Conservation (phyloP, 2,329 filamentous ascomycete species). For the Sporothrix protearum region DNA sequence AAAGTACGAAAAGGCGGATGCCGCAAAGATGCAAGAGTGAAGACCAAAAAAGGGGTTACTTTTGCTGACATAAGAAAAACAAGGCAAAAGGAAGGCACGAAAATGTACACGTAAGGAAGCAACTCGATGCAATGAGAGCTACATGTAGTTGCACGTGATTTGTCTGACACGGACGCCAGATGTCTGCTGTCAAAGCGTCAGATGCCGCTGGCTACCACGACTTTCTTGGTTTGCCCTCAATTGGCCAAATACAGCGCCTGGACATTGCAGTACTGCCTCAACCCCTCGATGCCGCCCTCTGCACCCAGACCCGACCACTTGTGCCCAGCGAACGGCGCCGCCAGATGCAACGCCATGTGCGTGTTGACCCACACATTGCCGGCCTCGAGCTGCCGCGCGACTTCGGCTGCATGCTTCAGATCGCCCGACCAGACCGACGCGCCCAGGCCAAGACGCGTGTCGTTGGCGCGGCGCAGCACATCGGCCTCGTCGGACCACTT, state of each 20-base stretch:
- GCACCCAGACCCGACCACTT: slow-evolving; percentile 50
- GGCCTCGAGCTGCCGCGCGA: slow-evolving; percentile 47
- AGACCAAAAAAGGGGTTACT: neutral
- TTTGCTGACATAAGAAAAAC: neutral
- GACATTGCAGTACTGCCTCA: slow-evolving; percentile 35
- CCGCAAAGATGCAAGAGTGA: neutral
- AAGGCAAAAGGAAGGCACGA: neutral
- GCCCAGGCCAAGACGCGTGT: slow-evolving; percentile 48
- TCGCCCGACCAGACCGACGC: slow-evolving; percentile 52
- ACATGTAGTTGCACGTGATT: neutral
- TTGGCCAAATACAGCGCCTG: slow-evolving; percentile 14
- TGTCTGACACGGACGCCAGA: too few species aligned
- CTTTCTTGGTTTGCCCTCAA: neutral
- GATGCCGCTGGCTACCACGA: neutral
- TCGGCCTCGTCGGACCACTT: slow-evolving; percentile 45
- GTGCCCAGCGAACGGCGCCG: slow-evolving; percentile 47
- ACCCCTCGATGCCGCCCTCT: slow-evolving; percentile 40
- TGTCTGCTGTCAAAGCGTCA: too few species aligned
- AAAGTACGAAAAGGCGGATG: neutral
- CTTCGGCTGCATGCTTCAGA: slow-evolving; percentile 43
- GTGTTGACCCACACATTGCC: slow-evolving; percentile 54
- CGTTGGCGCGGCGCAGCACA: slow-evolving; percentile 46
- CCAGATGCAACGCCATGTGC: slow-evolving; percentile 38
- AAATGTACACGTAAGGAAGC: neutral
- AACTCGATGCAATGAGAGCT: neutral